Conservation (phyloP, 1,139 yeast species). For the Taphrina wiesneri region DNA sequence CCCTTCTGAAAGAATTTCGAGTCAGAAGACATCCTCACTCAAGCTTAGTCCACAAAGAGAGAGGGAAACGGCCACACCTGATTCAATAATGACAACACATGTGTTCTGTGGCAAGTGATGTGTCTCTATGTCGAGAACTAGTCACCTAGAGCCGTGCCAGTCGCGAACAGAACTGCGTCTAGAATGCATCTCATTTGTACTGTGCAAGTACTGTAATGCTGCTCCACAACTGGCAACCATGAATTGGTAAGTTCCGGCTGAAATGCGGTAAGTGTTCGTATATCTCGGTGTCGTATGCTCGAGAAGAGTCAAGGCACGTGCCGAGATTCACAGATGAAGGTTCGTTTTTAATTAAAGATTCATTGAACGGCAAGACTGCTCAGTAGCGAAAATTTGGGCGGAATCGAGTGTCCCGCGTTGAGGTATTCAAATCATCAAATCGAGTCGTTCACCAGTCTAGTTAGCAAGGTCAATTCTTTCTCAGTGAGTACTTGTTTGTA, state of each 20-base stretch:
- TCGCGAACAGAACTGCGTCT: too few species aligned
- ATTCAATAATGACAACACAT: too few species aligned
- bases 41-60: not conserved
- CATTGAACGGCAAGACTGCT: conserved; percentile 10
- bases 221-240: not conserved
- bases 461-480: conserved; percentile 4
- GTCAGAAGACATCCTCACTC: conserved; percentile 25
- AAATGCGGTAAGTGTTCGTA: not conserved
- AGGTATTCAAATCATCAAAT: not conserved
- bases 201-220: not conserved
- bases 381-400: conserved; percentile 8
- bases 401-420: conserved; percentile 1
- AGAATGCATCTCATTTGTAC: too few species aligned
- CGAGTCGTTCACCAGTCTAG: not conserved
- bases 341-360: not conserved
- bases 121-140: not conserved
- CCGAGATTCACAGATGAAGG: not conserved
- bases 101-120: too few species aligned
- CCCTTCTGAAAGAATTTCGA: conserved; percentile 32
- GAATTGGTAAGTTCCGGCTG: not conserved
- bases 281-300: not conserved
- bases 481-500: not conserved
- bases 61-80: not conserved
- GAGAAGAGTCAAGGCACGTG: not conserved
- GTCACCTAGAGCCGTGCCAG: not conserved